Base-by-base conservation (phyloP, 805 yeast species). In the Hermanozyma aechmeae region DNA sequence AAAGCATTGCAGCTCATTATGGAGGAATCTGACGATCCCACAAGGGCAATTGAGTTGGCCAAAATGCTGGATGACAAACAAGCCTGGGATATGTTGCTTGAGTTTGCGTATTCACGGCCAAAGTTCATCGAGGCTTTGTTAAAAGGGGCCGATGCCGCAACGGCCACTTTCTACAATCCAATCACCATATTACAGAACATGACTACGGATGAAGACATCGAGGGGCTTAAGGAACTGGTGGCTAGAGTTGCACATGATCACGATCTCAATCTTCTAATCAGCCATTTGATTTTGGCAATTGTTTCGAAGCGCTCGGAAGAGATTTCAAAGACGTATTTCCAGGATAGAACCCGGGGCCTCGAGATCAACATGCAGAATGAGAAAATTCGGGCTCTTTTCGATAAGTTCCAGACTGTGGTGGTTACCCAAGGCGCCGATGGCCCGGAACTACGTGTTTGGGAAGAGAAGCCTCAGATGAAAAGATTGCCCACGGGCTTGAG, bases 41-140 rank as follows among this genome's bases (percentile, higher is more conserved):
- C 70, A 23, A 65, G 71, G 38, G 97, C 97, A 0, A 80, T 92
- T 15, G 68, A 66, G 12, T 92, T 86, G 63, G 92, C 87, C 1
- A 68, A 65, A 28, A 65, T 65, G 8, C 72, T 68, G 26, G 73
- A 76, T 28, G 93, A 85, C 42, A 52, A 61, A 14, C 93, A 83
- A n/a, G 57, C 85, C 8, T 86, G 96, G 94, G 75, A 75, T 24
- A 73, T 76, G 26, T 61, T 89, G 36, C 56, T 89, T 8, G 76
- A 73, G 13, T 74, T 76, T 48, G 76, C 95, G 13, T 66, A 77
- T 58, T 64, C 67, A 23, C 75, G 75, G 39, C 92, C 96, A 0
- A 63, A 63, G n/a, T 86, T 84, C 46, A 78, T 89, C 24, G 72
- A 73, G 35, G 80, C 81, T 5, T 58, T 89, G 27, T 65, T 92